phyloP scores from a whole-genome alignment of 352 stramenopile species.

The Phytopythium boreale region DNA sequence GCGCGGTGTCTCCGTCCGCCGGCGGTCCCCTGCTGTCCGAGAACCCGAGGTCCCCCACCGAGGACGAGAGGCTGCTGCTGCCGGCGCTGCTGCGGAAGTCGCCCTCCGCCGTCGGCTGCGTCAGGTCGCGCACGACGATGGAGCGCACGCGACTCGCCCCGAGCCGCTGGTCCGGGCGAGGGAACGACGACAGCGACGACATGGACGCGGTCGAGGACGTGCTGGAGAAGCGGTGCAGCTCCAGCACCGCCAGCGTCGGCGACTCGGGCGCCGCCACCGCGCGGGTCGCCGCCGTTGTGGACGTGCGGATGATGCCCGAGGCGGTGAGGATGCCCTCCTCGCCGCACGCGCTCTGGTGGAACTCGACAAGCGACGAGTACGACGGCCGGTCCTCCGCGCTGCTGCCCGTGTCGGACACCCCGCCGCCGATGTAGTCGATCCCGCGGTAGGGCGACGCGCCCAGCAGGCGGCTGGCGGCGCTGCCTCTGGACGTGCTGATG shows the following conservation, averaged over 20 bases:
- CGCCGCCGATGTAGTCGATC: not conserved
- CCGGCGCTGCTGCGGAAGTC: slow-evolving; percentile 5
- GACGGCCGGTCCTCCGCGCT: slow-evolving; percentile 4
- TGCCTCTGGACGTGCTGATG: not conserved
- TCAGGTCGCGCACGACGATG: slow-evolving; percentile 27
- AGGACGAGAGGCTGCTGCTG: slow-evolving; percentile 4
- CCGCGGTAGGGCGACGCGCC: not conserved
- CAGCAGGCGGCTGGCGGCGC: no score
- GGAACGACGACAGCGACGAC: not conserved
- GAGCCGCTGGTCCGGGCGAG: slow-evolving; percentile 14
- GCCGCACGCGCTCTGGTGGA: not conserved
- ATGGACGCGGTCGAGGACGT: slow-evolving; percentile 32
- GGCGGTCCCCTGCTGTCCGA: slow-evolving; percentile 15
- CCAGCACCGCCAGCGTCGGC: slow-evolving; percentile 4
- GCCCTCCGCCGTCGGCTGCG: slow-evolving; percentile 6
- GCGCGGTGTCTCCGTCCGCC: slow-evolving; percentile 4
- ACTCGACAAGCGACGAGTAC: slow-evolving; percentile 5
- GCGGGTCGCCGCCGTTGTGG: no score
- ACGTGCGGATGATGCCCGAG: not conserved
- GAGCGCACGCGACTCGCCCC: slow-evolving; percentile 23
- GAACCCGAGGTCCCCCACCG: not conserved
- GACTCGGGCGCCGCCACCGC: not conserved
- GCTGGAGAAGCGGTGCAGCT: slow-evolving; percentile 37
- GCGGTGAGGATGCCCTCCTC: not conserved
- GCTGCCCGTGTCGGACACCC: not conserved